These are phyloP conservation scores for Populus pruinosa DNA, from an alignment of 345 rosid species.

Conservation along the genomic window DNA sequence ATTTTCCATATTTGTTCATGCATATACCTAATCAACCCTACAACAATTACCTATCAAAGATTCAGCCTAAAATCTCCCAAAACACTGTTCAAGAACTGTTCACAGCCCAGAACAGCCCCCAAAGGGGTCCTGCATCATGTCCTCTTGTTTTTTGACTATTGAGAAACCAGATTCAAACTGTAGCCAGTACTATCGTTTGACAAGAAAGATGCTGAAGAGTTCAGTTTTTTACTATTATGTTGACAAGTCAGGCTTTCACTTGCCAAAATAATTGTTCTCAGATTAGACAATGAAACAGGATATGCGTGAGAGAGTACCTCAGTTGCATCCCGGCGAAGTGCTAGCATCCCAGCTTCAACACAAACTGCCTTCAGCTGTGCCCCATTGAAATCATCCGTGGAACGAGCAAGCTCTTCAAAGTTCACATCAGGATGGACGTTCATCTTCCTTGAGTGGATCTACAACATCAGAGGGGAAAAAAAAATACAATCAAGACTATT, in stretches of 20 bases:
- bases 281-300: neutral
- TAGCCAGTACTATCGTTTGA: no score
- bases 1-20: no score
- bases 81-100: no score
- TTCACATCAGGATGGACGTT: constrained; percentile 93
- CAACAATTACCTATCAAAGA: no score
- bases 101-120: no score
- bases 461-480: constrained; percentile 8
- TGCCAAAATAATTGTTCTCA: neutral
- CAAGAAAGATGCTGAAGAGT: no score
- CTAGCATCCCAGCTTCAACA: constrained; percentile 99
- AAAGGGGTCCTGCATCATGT: no score
- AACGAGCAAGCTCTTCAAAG: constrained; percentile 97
- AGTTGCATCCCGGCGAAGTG: constrained; percentile 96
- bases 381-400: constrained; percentile 97
- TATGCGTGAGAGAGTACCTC: constrained; percentile 49
- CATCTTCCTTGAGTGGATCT: constrained; percentile 99
- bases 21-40: no score
- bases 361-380: constrained; percentile 98
- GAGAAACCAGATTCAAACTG: no score
- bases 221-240: neutral
- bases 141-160: no score
- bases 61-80: no score
- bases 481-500: neutral
- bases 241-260: neutral